phyloP scores from a whole-genome alignment of 495 filamentous ascomycete genomes.

The Pseudotulostoma volvatum region DNA sequence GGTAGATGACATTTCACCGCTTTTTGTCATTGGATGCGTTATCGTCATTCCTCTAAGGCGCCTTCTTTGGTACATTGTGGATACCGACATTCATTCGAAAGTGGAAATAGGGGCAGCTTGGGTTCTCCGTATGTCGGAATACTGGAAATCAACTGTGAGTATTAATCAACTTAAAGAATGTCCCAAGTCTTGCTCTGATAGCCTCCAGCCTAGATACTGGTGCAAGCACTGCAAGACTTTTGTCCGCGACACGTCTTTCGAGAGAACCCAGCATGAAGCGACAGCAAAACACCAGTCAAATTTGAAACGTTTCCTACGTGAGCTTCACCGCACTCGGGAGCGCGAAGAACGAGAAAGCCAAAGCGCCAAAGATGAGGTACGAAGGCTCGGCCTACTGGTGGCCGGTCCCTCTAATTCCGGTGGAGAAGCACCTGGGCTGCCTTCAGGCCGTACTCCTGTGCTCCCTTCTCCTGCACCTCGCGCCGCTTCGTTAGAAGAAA shows the following conservation, averaged over 20 bases:
- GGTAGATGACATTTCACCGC: too few relatives aligned
- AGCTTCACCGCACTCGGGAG: slow-evolving; percentile 70
- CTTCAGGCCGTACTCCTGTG: slow-evolving; percentile 4
- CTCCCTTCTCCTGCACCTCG: slow-evolving; percentile 10
- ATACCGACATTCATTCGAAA: too few relatives aligned
- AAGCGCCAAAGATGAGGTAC: slow-evolving; percentile 71
- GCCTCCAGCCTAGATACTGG: slow-evolving; percentile 63
- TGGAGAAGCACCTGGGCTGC: slow-evolving; percentile 2
- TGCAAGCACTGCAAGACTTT: slow-evolving; percentile 93
- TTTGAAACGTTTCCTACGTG: slow-evolving; percentile 78
- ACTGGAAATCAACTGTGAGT: slow-evolving; percentile 90
- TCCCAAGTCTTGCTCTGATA: slow-evolving; percentile 9
- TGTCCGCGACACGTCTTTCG: slow-evolving; percentile 83
- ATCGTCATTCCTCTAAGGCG: too few relatives aligned
- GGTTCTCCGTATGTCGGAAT: slow-evolving; percentile 69
- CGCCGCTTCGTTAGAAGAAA: slow-evolving; percentile 43
- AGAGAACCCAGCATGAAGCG: slow-evolving; percentile 78
- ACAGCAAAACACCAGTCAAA: slow-evolving; percentile 75
- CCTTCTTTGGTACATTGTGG: too few relatives aligned
- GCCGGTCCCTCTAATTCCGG: slow-evolving; percentile 21
- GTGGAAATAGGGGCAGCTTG: too few relatives aligned
- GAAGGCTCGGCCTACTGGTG: slow-evolving; percentile 66
- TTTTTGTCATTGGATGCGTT: too few relatives aligned
- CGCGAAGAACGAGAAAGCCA: slow-evolving; percentile 61
- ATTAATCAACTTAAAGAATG: slow-evolving; percentile 4